Percentiles rank a stretch among this genome's conserved stretches.
Evolutionary conservation across 768 basidiomycete genomes (phyloP).

Genomic region (Pulveroboletus frians): DNA sequence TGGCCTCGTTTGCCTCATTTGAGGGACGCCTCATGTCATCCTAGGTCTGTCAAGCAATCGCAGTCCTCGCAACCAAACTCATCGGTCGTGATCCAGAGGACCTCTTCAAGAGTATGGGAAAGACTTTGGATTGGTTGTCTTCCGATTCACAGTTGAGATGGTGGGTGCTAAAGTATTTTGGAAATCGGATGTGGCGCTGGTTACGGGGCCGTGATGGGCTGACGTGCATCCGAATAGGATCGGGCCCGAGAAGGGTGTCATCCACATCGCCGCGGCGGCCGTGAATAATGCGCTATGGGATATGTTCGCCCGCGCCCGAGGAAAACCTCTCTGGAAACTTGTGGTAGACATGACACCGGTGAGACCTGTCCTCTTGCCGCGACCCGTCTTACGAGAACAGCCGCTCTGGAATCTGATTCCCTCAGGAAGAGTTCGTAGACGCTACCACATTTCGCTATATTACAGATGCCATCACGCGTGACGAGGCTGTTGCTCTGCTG

Average conservation of each 20-base stretch:
- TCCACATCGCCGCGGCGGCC: slow-evolving; percentile 83
- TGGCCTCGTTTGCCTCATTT: not conserved
- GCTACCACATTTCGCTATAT: slow-evolving; percentile 85
- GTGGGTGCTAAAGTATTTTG: slow-evolving; percentile 32
- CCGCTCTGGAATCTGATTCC: not conserved
- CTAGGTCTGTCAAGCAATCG: slow-evolving; percentile 78
- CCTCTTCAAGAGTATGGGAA: slow-evolving; percentile 87
- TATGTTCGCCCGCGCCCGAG: slow-evolving; percentile 72
- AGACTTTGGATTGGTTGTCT: slow-evolving; percentile 82
- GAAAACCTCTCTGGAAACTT: slow-evolving; percentile 92
- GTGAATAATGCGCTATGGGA: slow-evolving; percentile 96
- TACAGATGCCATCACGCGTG: slow-evolving; percentile 86
- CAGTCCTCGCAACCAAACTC: slow-evolving; percentile 73
- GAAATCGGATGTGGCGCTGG: not conserved
- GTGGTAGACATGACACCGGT: slow-evolving; percentile 86
- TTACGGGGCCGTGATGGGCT: not conserved
- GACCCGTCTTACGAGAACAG: not conserved
- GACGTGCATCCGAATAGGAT: slow-evolving; percentile 46
- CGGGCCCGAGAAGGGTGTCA: slow-evolving; percentile 93
- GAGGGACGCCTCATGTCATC: slow-evolving; percentile 1
- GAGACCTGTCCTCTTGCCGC: slow-evolving; percentile 6
- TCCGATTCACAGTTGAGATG: slow-evolving; percentile 90
- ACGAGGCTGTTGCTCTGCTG: slow-evolving; percentile 82
- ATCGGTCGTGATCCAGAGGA: slow-evolving; percentile 77
- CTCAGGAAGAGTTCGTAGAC: slow-evolving; percentile 71